These are phyloP conservation scores for Epichloe hybrida DNA, from an alignment of 2,329 filamentous ascomycete genomes.

Conservation along the genomic window DNA sequence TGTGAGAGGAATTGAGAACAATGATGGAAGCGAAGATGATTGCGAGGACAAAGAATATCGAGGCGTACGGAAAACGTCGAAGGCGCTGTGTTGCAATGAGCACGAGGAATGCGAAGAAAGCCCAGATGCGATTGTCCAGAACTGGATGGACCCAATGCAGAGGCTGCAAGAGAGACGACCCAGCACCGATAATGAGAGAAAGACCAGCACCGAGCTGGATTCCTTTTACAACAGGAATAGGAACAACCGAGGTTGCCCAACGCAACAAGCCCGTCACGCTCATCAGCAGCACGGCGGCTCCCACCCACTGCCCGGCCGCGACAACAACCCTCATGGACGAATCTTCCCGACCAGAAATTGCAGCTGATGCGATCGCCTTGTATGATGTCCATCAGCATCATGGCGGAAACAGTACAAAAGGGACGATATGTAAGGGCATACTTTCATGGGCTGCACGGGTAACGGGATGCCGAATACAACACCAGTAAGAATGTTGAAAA, in stretches of 20 bases:
- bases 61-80: conserved; percentile 61
- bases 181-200: conserved; percentile 67
- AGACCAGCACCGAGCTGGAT: conserved; percentile 90
- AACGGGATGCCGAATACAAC: conserved; percentile 74
- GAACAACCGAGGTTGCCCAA: conserved; percentile 61
- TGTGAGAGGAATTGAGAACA: conserved; percentile 16
- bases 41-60: conserved; percentile 57
- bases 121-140: conserved; percentile 70
- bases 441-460: conserved; percentile 80
- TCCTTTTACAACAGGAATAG: conserved; percentile 80
- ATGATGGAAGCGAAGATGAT: conserved; percentile 46
- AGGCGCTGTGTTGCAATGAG: conserved; percentile 56
- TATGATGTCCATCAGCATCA: not conserved
- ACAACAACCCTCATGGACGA: conserved; percentile 46
- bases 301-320: conserved; percentile 65
- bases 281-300: conserved; percentile 58
- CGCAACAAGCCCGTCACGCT: conserved; percentile 66
- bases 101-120: conserved; percentile 55
- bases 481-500: conserved; percentile 78
- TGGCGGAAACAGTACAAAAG: not conserved
- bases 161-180: conserved; percentile 50
- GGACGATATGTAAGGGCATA: conserved; percentile 10
- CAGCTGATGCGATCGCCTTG: conserved; percentile 74
- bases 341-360: conserved; percentile 55
- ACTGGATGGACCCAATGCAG: conserved; percentile 55